Percentiles rank a stretch among this genome's conserved stretches.
Evolutionary conservation across 2,329 filamentous ascomycete species (phyloP).

Genomic region (Trichoderma cornu-damae): DNA sequence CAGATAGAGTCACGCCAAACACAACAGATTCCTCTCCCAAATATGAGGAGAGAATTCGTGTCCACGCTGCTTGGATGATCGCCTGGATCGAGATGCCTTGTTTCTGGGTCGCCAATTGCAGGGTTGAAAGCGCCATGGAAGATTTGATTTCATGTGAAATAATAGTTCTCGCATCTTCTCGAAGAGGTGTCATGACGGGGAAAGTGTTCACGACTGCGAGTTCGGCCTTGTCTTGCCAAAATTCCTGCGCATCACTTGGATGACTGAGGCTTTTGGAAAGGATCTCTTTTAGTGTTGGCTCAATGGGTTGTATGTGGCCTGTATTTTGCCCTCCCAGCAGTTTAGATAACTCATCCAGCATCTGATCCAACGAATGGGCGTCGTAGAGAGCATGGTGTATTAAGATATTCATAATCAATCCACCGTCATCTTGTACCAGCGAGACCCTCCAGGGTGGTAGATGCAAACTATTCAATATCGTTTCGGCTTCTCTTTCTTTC

Average conservation of each 20-base stretch:
- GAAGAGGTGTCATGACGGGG: conserved; percentile 65
- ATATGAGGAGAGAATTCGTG: conserved; percentile 68
- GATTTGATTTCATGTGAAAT: conserved; percentile 30
- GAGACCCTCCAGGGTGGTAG: conserved; percentile 59
- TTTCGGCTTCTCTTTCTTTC: conserved; percentile 30
- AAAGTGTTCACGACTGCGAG: conserved; percentile 62
- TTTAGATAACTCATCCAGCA: conserved; percentile 55
- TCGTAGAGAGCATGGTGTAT: conserved; percentile 85
- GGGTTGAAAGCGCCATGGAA: conserved; percentile 38
- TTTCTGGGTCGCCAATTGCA: conserved; percentile 53
- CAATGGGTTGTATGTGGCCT: conserved; percentile 25
- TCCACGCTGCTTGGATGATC: conserved; percentile 72
- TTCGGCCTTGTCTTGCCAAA: conserved; percentile 58
- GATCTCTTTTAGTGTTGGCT: conserved; percentile 39
- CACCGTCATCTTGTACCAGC: conserved; percentile 35
- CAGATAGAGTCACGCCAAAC: conserved; percentile 78
- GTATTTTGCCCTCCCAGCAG: conserved; percentile 25
- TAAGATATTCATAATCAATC: conserved; percentile 39
- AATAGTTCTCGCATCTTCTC: conserved; percentile 33
- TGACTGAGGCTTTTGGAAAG: conserved; percentile 32
- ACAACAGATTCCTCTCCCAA: conserved; percentile 67
- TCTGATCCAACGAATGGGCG: conserved; percentile 62
- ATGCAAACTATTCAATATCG: conserved; percentile 43
- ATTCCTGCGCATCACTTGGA: conserved; percentile 39
- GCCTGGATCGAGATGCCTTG: conserved; percentile 70